These are phyloP conservation scores for Exophiala spinifera DNA, from an alignment of 2,329 filamentous ascomycete genomes.

Conservation along the genomic window DNA sequence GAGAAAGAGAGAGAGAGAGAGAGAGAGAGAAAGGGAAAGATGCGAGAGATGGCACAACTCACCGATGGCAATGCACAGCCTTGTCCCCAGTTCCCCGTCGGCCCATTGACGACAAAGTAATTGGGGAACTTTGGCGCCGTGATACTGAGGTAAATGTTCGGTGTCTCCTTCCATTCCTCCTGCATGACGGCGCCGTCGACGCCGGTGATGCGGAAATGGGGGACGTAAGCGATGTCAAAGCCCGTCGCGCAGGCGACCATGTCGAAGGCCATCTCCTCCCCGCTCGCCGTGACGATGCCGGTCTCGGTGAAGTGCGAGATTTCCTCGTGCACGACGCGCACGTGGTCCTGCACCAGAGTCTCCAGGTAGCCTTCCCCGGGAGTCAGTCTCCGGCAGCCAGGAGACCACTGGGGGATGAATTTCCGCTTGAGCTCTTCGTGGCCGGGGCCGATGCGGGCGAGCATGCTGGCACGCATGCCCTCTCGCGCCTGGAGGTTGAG, in stretches of 20 bases:
- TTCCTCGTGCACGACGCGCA: conserved; percentile 19
- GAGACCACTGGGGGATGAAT: conserved; percentile 28
- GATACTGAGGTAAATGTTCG: conserved; percentile 44
- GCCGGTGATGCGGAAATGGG: conserved; percentile 43
- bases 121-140: conserved; percentile 46
- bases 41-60: conserved; percentile 1
- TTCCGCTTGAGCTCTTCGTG: conserved; percentile 24
- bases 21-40: too few relatives aligned
- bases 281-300: conserved; percentile 28
- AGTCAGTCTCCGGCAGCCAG: conserved; percentile 48
- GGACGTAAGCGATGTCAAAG: conserved; percentile 38
- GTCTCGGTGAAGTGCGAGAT: conserved; percentile 26
- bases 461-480: conserved; percentile 26
- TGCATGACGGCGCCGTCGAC: conserved; percentile 37
- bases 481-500: conserved; percentile 12
- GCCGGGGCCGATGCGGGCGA: conserved; percentile 30
- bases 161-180: conserved; percentile 38
- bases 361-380: conserved; percentile 37
- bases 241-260: conserved; percentile 37
- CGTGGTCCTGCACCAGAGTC: conserved; percentile 22
- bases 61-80: conserved; percentile 30
- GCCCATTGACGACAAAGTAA: conserved; percentile 36
- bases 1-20: too few relatives aligned
- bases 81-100: conserved; percentile 31
- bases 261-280: conserved; percentile 22